phyloP scores from a whole-genome alignment of 768 basidiomycete genomes.

The Suillus decipiens region DNA sequence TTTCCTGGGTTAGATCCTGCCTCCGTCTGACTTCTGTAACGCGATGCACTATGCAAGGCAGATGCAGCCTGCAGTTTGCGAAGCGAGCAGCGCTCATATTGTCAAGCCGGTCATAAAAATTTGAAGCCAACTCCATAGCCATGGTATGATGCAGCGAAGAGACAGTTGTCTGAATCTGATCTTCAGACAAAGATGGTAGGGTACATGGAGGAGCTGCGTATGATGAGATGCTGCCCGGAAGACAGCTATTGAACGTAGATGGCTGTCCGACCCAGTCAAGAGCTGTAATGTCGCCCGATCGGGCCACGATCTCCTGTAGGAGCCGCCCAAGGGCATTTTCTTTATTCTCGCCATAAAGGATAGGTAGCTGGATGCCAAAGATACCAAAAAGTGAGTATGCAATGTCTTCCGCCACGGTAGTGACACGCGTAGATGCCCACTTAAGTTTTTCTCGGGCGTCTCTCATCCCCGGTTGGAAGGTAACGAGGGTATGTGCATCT shows the following conservation, averaged over 20 bases:
- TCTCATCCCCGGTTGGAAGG: not conserved
- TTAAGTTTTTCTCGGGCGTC: not conserved
- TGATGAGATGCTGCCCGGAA: conserved; percentile 3
- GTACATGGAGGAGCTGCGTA: not conserved
- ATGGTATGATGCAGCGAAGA: not conserved
- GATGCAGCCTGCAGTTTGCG: not conserved
- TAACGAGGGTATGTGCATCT: not conserved
- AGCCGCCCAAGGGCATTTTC: not conserved
- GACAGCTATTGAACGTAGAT: conserved; percentile 8
- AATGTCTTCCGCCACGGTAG: not conserved
- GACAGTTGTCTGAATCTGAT: not conserved
- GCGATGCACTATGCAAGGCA: not conserved
- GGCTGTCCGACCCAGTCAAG: conserved; percentile 9
- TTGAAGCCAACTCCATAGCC: not conserved
- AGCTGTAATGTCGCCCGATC: not conserved
- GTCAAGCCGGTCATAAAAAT: not conserved
- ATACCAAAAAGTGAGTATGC: not conserved
- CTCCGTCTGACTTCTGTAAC: conserved; percentile 1
- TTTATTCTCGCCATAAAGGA: not conserved
- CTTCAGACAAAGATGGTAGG: not conserved
- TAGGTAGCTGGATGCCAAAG: not conserved
- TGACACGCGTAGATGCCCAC: not conserved
- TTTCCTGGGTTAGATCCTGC: not conserved
- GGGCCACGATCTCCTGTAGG: not conserved
- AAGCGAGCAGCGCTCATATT: not conserved